Evolutionary conservation across 2,329 filamentous ascomycete species (phyloP).

Genomic region (Apiospora kogelbergensis): DNA sequence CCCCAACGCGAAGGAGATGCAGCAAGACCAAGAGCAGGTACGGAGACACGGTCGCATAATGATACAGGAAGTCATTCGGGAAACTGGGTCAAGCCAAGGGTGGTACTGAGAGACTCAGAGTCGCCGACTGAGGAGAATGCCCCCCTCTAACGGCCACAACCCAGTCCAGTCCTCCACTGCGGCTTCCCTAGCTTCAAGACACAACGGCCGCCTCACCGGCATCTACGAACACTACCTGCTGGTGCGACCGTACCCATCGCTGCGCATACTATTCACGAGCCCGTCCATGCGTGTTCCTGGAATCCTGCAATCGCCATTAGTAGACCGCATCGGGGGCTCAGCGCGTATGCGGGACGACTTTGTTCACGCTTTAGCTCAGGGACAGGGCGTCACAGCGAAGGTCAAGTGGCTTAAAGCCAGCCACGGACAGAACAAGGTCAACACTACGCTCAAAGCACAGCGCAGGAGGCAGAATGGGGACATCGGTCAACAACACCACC

Average conservation of each 20-base stretch:
- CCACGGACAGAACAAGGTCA: neutral
- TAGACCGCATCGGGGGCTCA: slow-evolving; percentile 53
- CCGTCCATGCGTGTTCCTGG: slow-evolving; percentile 66
- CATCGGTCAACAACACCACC: neutral
- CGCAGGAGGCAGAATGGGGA: neutral
- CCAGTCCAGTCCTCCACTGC: neutral
- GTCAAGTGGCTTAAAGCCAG: slow-evolving; percentile 5
- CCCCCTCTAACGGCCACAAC: slow-evolving; percentile 32
- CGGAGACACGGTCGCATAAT: neutral
- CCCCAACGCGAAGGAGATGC: slow-evolving; percentile 31
- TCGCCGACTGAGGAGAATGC: slow-evolving; percentile 12
- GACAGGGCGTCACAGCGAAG: slow-evolving; percentile 1
- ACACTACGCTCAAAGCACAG: neutral
- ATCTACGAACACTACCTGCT: slow-evolving; percentile 59
- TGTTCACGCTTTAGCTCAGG: slow-evolving; percentile 53
- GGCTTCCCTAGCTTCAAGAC: slow-evolving; percentile 13
- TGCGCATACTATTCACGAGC: slow-evolving; percentile 68
- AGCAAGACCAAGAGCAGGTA: slow-evolving; percentile 39
- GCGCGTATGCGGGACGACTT: slow-evolving; percentile 48
- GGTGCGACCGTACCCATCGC: slow-evolving; percentile 64
- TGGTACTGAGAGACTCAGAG: slow-evolving; percentile 1
- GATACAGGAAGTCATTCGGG: slow-evolving; percentile 38
- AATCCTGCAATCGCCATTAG: slow-evolving; percentile 61
- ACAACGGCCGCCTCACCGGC: slow-evolving; percentile 32
- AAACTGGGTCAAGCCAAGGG: neutral